These are phyloP conservation scores for Primulina huaijiensis DNA, from an alignment of 257 asterid genomes.

Conservation along the genomic window DNA sequence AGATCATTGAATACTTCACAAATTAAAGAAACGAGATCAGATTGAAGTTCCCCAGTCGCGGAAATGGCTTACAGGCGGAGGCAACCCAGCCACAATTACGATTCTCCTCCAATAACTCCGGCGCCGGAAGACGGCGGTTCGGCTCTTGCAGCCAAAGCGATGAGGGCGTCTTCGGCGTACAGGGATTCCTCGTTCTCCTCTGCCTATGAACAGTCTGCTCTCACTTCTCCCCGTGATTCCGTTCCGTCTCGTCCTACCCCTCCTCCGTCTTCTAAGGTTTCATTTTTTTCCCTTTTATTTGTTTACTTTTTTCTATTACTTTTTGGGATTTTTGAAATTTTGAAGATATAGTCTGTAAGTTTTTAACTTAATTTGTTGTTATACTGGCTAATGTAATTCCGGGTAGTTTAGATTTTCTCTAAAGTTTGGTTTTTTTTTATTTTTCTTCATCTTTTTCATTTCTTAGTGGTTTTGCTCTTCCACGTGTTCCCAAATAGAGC, in stretches of 20 bases:
- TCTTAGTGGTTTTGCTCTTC: too few relatives aligned
- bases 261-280: slow-evolving; percentile 52
- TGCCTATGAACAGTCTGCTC: slow-evolving; percentile 75
- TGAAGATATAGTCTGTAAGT: not conserved
- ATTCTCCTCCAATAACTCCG: slow-evolving; percentile 29
- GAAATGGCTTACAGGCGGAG: slow-evolving; percentile 73
- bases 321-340: not conserved
- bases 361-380: not conserved
- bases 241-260: slow-evolving; percentile 38
- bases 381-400: not conserved
- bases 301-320: not conserved
- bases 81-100: slow-evolving; percentile 42
- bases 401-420: too few relatives aligned
- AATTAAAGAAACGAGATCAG: not conserved
- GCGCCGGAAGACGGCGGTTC: slow-evolving; percentile 38
- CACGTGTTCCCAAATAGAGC: not conserved
- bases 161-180: slow-evolving; percentile 93
- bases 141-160: slow-evolving; percentile 87
- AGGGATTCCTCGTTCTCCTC: slow-evolving; percentile 84
- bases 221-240: slow-evolving; percentile 48
- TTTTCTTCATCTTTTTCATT: too few relatives aligned
- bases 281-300: not conserved
- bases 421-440: too few relatives aligned
- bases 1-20: not conserved
- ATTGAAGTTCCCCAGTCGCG: not conserved